A percentile compares a stretch with the other conserved stretches of the same genome.
These are phyloP conservation scores for Fusarium abutilonis DNA, from an alignment of 2,329 filamentous ascomycete genomes.

Conservation along the genomic window DNA sequence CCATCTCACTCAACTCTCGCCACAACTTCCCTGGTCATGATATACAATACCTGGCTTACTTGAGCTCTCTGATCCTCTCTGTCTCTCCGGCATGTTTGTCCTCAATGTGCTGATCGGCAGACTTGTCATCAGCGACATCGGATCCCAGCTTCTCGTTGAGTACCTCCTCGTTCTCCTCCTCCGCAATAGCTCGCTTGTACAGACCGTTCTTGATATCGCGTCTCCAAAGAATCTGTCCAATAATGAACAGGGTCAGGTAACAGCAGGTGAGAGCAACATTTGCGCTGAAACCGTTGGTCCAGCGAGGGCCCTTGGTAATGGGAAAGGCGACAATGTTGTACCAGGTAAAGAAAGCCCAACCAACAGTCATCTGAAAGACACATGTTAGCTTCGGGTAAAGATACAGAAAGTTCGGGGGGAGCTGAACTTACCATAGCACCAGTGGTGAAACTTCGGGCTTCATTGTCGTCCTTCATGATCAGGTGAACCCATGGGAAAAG, in stretches of 20 bases:
- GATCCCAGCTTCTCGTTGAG: constrained; percentile 32
- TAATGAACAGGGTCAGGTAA: constrained; percentile 47
- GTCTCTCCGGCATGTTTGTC: not conserved
- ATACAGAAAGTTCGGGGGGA: rapidly evolving
- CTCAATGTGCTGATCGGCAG: not conserved
- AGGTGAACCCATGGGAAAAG: constrained; percentile 40
- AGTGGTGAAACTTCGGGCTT: constrained; percentile 41
- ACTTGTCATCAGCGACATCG: not conserved
- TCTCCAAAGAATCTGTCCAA: constrained; percentile 47
- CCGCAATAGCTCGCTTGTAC: constrained; percentile 35
- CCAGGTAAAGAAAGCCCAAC: constrained; percentile 41
- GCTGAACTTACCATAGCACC: constrained; percentile 37
- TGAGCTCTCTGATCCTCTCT: not conserved
- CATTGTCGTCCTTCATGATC: constrained; percentile 39
- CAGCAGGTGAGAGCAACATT: constrained; percentile 40
- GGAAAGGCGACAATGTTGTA: constrained; percentile 41
- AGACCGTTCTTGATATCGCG: constrained; percentile 43
- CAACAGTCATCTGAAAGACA: constrained; percentile 45
- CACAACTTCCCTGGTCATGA: not conserved
- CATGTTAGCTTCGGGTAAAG: not conserved
- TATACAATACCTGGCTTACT: not conserved
- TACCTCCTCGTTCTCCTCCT: constrained; percentile 40
- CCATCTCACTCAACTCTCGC: not conserved
- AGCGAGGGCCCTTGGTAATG: constrained; percentile 28
- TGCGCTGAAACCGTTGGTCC: constrained; percentile 41